phyloP scores from a whole-genome alignment of 192 early-diverging fungal genomes.

The Linderina pennispora region DNA sequence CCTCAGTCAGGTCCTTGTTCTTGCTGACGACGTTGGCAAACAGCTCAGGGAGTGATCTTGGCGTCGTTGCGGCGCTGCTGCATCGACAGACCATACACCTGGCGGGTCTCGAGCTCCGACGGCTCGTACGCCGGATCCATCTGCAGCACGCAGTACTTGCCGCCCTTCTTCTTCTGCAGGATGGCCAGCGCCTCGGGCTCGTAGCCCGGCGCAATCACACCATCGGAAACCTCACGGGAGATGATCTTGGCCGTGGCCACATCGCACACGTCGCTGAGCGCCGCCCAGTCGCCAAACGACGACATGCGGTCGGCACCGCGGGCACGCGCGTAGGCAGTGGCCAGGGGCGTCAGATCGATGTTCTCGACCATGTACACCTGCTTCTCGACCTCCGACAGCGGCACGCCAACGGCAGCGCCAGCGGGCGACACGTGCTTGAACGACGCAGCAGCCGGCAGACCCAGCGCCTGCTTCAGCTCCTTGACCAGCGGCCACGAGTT shows the following conservation, averaged over 20 bases:
- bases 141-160: conserved; percentile 93
- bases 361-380: conserved; percentile 92
- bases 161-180: conserved; percentile 92
- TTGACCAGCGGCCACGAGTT: conserved; percentile 98
- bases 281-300: conserved; percentile 98
- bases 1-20: conserved; percentile 64
- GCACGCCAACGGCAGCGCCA: conserved; percentile 89
- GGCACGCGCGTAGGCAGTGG: conserved; percentile 93
- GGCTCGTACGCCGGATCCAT: conserved; percentile 93
- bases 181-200: conserved; percentile 82
- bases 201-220: conserved; percentile 93
- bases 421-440: conserved; percentile 99
- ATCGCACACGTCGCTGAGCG: conserved; percentile 84
- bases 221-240: conserved; percentile 94
- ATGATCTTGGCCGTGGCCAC: conserved; percentile 92
- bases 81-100: conserved; percentile 90
- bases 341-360: conserved; percentile 76
- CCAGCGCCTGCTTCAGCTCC: conserved; percentile 80
- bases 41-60: conserved; percentile 61
- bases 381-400: conserved; percentile 72
- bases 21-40: conserved; percentile 86
- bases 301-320: conserved; percentile 99
- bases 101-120: conserved; percentile 74
- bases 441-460: conserved; percentile 92
- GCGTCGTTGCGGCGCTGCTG: conserved; percentile 92